These are phyloP conservation scores for Ciborinia camelliae DNA, from an alignment of 2,329 filamentous ascomycete genomes.

Conservation along the genomic window DNA sequence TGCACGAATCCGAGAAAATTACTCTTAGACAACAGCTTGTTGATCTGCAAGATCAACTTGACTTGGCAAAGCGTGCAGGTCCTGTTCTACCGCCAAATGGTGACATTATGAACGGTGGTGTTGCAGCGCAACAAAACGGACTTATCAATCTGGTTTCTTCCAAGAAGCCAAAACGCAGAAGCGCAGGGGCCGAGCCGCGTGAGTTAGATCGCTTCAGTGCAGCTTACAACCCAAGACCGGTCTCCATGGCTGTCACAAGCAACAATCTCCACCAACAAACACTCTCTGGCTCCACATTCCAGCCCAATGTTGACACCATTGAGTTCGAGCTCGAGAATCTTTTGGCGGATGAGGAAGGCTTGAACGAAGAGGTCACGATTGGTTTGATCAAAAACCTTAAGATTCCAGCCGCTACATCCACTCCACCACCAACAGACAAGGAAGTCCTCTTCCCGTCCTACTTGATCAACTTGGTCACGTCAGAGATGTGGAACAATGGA, in stretches of 20 bases:
- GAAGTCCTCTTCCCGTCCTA: conserved; percentile 98
- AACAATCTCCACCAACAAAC: conserved; percentile 64
- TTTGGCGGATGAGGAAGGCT: conserved; percentile 87
- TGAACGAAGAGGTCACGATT: conserved; percentile 96
- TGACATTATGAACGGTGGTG: conserved; percentile 63
- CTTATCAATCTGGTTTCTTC: conserved; percentile 96
- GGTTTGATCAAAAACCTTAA: conserved; percentile 94
- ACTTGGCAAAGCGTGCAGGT: conserved; percentile 67
- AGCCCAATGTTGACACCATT: conserved; percentile 80
- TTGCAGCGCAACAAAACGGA: conserved; percentile 59
- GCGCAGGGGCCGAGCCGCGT: conserved; percentile 80
- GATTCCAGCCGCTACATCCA: conserved; percentile 85
- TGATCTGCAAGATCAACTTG: conserved; percentile 89
- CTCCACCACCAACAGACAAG: conserved; percentile 91
- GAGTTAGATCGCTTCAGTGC: conserved; percentile 87
- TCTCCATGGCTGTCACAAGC: conserved; percentile 85
- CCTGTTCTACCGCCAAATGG: conserved; percentile 65
- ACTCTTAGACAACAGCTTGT: conserved; percentile 82
- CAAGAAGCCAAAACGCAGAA: conserved; percentile 94
- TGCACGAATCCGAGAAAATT: conserved; percentile 80
- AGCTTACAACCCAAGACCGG: conserved; percentile 89
- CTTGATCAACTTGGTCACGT: conserved; percentile 97
- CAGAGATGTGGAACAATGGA: conserved; percentile 99
- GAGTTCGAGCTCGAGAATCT: conserved; percentile 93
- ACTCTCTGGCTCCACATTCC: conserved; percentile 71